phyloP scores from a whole-genome alignment of 225 moss, liverwort and hornwort genomes.

The Bryum argenteum region DNA sequence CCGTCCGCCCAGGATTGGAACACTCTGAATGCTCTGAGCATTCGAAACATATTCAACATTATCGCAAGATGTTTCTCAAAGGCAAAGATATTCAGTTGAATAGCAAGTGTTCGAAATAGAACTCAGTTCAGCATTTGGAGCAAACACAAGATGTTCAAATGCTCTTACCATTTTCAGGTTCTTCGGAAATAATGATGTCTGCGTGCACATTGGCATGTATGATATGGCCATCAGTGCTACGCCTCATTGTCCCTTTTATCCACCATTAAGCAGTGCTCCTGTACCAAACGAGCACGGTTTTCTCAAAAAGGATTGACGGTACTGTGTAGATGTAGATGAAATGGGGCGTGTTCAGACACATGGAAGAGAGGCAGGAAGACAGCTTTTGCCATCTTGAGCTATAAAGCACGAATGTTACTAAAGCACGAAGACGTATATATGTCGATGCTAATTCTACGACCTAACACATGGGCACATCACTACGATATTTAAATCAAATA shows the following conservation, averaged over 20 bases:
- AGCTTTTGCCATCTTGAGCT: not conserved
- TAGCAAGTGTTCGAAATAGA: constrained; percentile 12
- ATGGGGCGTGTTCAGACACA: constrained; percentile 20
- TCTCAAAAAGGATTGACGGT: constrained; percentile 21
- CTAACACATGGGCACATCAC: constrained; percentile 7
- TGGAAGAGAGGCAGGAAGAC: too few relatives aligned
- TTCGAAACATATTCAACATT: not conserved
- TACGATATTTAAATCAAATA: not conserved
- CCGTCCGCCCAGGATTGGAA: too few relatives aligned
- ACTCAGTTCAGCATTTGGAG: not conserved
- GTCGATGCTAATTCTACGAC: constrained; percentile 7
- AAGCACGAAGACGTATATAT: too few relatives aligned
- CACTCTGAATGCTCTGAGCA: not conserved
- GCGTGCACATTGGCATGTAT: constrained; percentile 99
- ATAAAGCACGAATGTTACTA: not conserved
- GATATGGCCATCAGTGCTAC: constrained; percentile 98
- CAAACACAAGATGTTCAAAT: constrained; percentile 14
- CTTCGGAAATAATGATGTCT: constrained; percentile 98
- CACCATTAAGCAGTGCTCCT: constrained; percentile 99
- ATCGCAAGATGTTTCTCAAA: not conserved
- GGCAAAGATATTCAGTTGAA: not conserved
- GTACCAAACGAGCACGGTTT: constrained; percentile 24
- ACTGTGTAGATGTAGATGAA: not conserved
- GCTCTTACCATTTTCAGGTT: constrained; percentile 86
- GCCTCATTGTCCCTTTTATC: constrained; percentile 95